These are phyloP conservation scores for Backusella australiensis DNA, from an alignment of 192 early-diverging fungal species.

Conservation along the genomic window DNA sequence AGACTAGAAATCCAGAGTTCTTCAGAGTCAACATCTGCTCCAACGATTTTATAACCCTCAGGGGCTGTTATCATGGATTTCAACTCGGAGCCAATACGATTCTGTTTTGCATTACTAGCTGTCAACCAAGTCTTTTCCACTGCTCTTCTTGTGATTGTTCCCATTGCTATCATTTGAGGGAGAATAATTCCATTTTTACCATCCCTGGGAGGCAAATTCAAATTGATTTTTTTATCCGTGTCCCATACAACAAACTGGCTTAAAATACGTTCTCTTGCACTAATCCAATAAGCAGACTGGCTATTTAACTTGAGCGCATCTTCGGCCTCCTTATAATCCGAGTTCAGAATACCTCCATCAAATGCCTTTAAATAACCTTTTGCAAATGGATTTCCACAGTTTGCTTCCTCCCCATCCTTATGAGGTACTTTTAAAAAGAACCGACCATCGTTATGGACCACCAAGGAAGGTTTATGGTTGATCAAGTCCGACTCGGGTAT, in stretches of 20 bases:
- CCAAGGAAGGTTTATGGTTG: slow-evolving; percentile 31
- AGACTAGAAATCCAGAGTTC: slow-evolving; percentile 97
- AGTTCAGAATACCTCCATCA: slow-evolving; percentile 77
- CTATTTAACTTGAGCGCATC: slow-evolving; percentile 77
- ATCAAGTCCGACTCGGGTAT: slow-evolving; percentile 10
- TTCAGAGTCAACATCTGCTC: slow-evolving; percentile 96
- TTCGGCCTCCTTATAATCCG: slow-evolving; percentile 64
- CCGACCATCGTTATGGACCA: slow-evolving; percentile 34
- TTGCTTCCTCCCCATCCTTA: slow-evolving; percentile 72
- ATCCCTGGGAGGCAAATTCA: slow-evolving; percentile 39
- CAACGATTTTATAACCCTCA: slow-evolving; percentile 80
- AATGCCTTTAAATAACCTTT: slow-evolving; percentile 78
- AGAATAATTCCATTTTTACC: slow-evolving; percentile 72
- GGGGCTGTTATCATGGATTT: slow-evolving; percentile 88
- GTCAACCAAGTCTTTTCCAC: slow-evolving; percentile 96
- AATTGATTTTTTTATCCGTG: slow-evolving; percentile 35
- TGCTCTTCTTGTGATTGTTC: slow-evolving; percentile 91
- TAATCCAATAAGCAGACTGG: slow-evolving; percentile 90
- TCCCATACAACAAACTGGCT: slow-evolving; percentile 88
- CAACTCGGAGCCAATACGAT: slow-evolving; percentile 90
- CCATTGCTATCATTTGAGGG: slow-evolving; percentile 91
- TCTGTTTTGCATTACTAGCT: slow-evolving; percentile 87
- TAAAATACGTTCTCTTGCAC: slow-evolving; percentile 73
- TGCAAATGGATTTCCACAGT: slow-evolving; percentile 84
- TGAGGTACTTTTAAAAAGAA: slow-evolving; percentile 77